Conservation (phyloP, 2,329 filamentous ascomycete genomes). For the Cytospora schulzeri region DNA sequence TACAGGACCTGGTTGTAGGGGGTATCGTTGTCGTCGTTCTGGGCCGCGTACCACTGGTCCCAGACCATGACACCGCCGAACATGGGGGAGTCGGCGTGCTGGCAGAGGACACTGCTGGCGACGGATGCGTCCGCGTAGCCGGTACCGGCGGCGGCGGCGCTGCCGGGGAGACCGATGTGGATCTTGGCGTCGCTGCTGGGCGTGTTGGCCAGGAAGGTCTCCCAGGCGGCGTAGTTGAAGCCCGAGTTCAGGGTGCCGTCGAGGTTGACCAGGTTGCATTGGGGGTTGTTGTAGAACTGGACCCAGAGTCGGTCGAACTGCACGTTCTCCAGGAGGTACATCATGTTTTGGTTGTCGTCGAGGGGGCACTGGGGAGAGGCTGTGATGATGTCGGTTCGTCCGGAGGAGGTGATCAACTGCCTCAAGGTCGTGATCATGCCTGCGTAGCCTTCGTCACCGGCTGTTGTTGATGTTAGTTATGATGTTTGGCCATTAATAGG, state of each 20-base stretch:
- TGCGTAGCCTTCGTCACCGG: slow-evolving; percentile 33
- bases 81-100: slow-evolving; percentile 29
- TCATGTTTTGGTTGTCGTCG: slow-evolving; percentile 43
- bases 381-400: slow-evolving; percentile 31
- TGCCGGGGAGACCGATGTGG: slow-evolving; percentile 43
- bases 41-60: slow-evolving; percentile 33
- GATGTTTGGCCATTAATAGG: background rate
- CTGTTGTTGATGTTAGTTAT: slow-evolving; percentile 24
- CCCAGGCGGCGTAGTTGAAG: slow-evolving; percentile 44
- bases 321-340: slow-evolving; percentile 42
- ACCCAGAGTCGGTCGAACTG: slow-evolving; percentile 47
- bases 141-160: slow-evolving; percentile 27
- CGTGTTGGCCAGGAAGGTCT: slow-evolving; percentile 35
- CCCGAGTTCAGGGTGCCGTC: slow-evolving; percentile 30
- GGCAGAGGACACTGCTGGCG: slow-evolving; percentile 31
- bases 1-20: slow-evolving; percentile 34
- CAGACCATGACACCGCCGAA: slow-evolving; percentile 42
- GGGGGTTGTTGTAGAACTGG: slow-evolving; percentile 52
- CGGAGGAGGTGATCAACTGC: slow-evolving; percentile 21
- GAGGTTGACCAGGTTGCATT: slow-evolving; percentile 39
- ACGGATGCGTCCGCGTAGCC: slow-evolving; percentile 35
- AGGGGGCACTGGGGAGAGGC: slow-evolving; percentile 50
- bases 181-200: slow-evolving; percentile 42
- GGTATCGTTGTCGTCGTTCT: slow-evolving; percentile 26
- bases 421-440: slow-evolving; percentile 35